A percentile compares a stretch with the other conserved stretches of the same genome.
Evolutionary conservation across 1,139 yeast species (phyloP).

Genomic region (Yamadazyma blattariae): DNA sequence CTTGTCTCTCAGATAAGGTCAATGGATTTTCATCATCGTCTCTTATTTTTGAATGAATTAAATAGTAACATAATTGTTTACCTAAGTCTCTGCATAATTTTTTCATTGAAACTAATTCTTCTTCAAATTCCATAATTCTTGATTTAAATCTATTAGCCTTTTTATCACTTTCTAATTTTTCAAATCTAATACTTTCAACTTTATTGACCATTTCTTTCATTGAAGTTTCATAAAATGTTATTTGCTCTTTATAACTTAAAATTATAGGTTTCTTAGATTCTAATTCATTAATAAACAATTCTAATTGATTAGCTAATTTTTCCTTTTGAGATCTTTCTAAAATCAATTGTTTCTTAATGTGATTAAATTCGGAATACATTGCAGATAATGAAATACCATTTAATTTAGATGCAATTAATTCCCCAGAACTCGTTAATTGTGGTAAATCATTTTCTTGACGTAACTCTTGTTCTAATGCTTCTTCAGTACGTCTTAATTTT

Average conservation of each 20-base stretch:
- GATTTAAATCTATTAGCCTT: conserved; percentile 31
- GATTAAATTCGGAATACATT: conserved; percentile 63
- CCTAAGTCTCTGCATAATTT: conserved; percentile 71
- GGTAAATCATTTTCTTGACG: conserved; percentile 42
- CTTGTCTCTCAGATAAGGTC: conserved; percentile 53
- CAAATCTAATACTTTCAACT: conserved; percentile 35
- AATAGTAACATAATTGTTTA: conserved; percentile 70
- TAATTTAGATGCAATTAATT: conserved; percentile 44
- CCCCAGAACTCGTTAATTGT: conserved; percentile 34
- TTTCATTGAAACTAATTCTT: conserved; percentile 43
- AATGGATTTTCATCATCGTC: conserved; percentile 54
- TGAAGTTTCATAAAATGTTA: conserved; percentile 41
- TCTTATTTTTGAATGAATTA: conserved; percentile 63
- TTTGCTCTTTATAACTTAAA: conserved; percentile 59
- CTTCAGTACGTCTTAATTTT: conserved; percentile 38
- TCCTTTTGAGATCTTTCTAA: conserved; percentile 73
- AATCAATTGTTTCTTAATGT: conserved; percentile 63
- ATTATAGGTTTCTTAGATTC: conserved; percentile 80
- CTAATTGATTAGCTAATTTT: conserved; percentile 66
- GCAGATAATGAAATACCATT: conserved; percentile 66
- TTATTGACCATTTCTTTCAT: conserved; percentile 39
- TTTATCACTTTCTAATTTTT: conserved; percentile 41
- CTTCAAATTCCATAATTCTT: conserved; percentile 28
- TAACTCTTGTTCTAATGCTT: conserved; percentile 39
- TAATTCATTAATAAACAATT: conserved; percentile 68